Conservation (phyloP, 2,329 filamentous ascomycete genomes). For the Claviceps capensis region DNA sequence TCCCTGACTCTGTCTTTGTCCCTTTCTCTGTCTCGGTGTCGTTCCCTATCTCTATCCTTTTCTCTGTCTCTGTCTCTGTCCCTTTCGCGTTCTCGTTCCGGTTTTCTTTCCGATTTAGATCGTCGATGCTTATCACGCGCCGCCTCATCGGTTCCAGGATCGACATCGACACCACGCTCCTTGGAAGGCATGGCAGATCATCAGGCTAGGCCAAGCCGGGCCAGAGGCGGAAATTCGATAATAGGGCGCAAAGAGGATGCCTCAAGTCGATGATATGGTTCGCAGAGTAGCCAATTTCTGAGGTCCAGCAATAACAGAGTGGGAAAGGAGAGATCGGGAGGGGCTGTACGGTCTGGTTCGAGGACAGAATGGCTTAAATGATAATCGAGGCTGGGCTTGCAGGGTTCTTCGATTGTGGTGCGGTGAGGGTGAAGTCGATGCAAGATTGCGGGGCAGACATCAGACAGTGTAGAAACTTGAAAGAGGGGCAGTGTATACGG, state of each 20-base stretch:
- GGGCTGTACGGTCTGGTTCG: not conserved
- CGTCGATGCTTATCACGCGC: constrained; percentile 26
- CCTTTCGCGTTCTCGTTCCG: constrained; percentile 6
- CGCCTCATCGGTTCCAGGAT: constrained; percentile 20
- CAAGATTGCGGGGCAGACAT: not conserved
- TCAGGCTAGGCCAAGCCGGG: constrained; percentile 8
- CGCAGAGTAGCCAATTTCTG: not conserved
- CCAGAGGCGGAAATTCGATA: not conserved
- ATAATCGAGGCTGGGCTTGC: not conserved
- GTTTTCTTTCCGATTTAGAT: constrained; percentile 25
- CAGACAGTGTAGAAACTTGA: not conserved
- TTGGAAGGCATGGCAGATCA: constrained; percentile 26
- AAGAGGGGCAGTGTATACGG: not conserved
- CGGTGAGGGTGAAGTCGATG: not conserved
- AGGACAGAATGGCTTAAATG: constrained; percentile 1
- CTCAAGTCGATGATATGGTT: not conserved
- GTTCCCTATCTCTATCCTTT: constrained; percentile 8
- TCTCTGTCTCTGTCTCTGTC: constrained; percentile 14
- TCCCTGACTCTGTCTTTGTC: not conserved
- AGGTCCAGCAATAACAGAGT: not conserved
- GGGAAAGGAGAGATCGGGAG: not conserved
- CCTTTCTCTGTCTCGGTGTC: constrained; percentile 11
- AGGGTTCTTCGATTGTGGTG: not conserved
- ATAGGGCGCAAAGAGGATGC: not conserved
- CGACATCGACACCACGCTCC: constrained; percentile 27